These are phyloP conservation scores for Coniosporium apollinis DNA, from an alignment of 495 filamentous ascomycete genomes.

Conservation along the genomic window DNA sequence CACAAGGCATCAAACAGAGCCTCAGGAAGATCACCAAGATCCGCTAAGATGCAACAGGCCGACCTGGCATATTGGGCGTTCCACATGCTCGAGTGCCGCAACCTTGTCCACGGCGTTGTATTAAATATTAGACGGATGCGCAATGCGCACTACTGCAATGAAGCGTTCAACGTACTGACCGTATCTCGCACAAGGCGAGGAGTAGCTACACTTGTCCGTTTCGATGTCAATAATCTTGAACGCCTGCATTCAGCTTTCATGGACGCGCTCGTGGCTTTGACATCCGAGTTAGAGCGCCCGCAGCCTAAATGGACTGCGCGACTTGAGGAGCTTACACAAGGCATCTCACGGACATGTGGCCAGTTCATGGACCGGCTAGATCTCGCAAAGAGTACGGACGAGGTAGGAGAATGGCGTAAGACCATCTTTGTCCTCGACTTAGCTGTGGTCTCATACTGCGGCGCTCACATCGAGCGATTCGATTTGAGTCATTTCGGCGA, in stretches of 20 bases:
- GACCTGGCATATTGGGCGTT: conserved; percentile 1
- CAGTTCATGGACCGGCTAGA: conserved; percentile 1
- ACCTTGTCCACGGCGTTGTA: conserved; percentile 1
- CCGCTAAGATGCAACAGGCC: too few species aligned
- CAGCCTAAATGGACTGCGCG: too few species aligned
- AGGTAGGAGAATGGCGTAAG: conserved; percentile 5
- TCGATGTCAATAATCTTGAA: not conserved
- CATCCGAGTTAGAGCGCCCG: too few species aligned
- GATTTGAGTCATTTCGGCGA: conserved; percentile 3
- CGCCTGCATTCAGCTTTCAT: not conserved
- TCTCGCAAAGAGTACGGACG: not conserved
- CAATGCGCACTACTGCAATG: not conserved
- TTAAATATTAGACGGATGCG: conserved; percentile 4
- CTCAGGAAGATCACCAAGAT: too few species aligned
- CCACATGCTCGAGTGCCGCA: conserved; percentile 5
- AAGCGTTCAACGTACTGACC: conserved; percentile 1
- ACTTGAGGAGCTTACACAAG: too few species aligned
- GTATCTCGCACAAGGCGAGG: conserved; percentile 1
- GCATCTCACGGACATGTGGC: not conserved
- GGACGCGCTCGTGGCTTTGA: not conserved
- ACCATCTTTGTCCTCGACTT: conserved; percentile 2
- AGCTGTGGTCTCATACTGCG: conserved; percentile 5
- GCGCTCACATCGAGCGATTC: conserved; percentile 6
- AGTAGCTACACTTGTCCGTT: not conserved
- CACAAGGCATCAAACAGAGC: too few species aligned